A percentile compares a stretch with the other conserved stretches of the same genome.
Evolutionary conservation across 495 filamentous ascomycete genomes (phyloP).

Genomic region (Aspergillus hancockii): DNA sequence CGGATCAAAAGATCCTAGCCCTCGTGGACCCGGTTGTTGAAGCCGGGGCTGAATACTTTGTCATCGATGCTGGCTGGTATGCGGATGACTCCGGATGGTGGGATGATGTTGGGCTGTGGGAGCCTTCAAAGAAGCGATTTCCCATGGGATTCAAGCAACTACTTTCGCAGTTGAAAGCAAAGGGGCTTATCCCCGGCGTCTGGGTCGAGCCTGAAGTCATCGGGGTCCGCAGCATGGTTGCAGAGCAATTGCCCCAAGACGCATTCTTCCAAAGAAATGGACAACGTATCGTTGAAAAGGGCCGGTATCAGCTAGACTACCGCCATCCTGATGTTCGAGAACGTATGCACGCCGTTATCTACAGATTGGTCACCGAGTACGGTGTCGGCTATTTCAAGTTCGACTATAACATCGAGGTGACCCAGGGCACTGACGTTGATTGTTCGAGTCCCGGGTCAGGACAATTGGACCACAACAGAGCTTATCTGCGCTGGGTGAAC

Average conservation of each 20-base stretch:
- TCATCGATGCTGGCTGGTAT: slow-evolving; percentile 33
- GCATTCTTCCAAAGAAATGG: slow-evolving; percentile 27
- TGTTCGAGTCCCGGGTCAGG: slow-evolving; percentile 17
- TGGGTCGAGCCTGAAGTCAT: slow-evolving; percentile 31
- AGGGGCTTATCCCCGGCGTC: slow-evolving; percentile 24
- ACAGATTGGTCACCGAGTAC: slow-evolving; percentile 16
- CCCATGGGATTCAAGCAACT: slow-evolving; percentile 23
- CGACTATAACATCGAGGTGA: slow-evolving; percentile 30
- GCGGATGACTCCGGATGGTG: slow-evolving; percentile 30
- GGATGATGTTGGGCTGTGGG: slow-evolving; percentile 30
- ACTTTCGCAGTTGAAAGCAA: slow-evolving; percentile 5
- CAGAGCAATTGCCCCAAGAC: slow-evolving; percentile 14
- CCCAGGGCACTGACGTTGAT: slow-evolving; percentile 23
- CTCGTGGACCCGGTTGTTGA: slow-evolving; percentile 19
- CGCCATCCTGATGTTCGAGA: slow-evolving; percentile 15
- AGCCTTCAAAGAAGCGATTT: slow-evolving; percentile 29
- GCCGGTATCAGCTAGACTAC: slow-evolving; percentile 23
- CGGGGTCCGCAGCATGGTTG: slow-evolving; percentile 22
- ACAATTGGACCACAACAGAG: slow-evolving; percentile 22
- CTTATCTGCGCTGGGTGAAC: slow-evolving; percentile 19
- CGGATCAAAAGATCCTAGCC: slow-evolving; percentile 26
- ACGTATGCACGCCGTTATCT: slow-evolving; percentile 17
- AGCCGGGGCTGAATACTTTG: slow-evolving; percentile 27
- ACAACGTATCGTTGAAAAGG: slow-evolving; percentile 21
- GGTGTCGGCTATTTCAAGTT: slow-evolving; percentile 30